These are phyloP conservation scores for Entomortierella parvispora DNA, from an alignment of 192 early-diverging fungal genomes.

Conservation along the genomic window DNA sequence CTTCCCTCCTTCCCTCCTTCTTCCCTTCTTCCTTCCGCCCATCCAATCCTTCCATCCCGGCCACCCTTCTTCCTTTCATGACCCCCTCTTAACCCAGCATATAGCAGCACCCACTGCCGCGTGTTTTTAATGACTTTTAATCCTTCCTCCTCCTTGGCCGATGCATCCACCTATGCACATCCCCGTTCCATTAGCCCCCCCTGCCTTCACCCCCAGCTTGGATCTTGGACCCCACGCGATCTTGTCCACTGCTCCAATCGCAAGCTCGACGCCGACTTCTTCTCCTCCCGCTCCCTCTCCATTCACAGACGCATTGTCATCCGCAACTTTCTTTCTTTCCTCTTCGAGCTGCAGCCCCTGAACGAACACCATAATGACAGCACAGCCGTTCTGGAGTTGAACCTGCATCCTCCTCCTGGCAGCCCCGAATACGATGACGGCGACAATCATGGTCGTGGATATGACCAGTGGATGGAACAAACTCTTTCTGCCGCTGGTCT, in stretches of 20 bases:
- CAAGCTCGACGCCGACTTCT: constrained; percentile 36
- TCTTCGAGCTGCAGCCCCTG: constrained; percentile 38
- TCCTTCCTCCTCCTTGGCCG: too few relatives aligned
- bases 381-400: too few relatives aligned
- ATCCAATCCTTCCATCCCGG: background rate
- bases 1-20: background rate
- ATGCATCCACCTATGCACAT: too few relatives aligned
- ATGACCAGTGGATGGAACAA: constrained; percentile 48
- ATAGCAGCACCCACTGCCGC: background rate
- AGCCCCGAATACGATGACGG: background rate
- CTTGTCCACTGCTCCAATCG: constrained; percentile 36
- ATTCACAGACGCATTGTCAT: constrained; percentile 39
- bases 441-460: too few relatives aligned
- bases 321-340: constrained; percentile 38
- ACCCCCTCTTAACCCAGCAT: background rate
- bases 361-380: constrained; percentile 18
- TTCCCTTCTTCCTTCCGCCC: background rate
- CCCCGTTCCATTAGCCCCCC: too few relatives aligned
- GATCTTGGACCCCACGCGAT: constrained; percentile 28
- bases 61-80: too few relatives aligned
- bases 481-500: constrained; percentile 34
- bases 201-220: constrained; percentile 4
- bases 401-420: background rate
- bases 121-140: too few relatives aligned
- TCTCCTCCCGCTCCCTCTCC: constrained; percentile 25